Conservation (phyloP, 768 basidiomycete genomes). For the Tephrocybe rancida region DNA sequence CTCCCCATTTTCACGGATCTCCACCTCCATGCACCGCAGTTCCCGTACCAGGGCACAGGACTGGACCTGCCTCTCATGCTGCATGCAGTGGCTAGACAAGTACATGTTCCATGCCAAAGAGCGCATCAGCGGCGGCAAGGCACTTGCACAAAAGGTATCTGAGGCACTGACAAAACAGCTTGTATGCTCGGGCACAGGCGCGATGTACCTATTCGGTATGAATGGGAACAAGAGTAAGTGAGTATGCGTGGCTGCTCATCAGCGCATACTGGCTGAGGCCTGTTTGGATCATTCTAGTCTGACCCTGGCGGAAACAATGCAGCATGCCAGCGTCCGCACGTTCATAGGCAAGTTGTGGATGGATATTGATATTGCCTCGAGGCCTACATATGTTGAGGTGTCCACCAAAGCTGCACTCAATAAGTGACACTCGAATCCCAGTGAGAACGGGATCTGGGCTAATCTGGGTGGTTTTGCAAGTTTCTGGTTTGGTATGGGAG, state of each 20-base stretch:
- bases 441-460: not conserved
- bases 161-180: conserved; percentile 64
- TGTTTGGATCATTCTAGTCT: conserved; percentile 44
- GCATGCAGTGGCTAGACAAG: conserved; percentile 79
- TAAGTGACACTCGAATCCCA: not conserved
- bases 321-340: conserved; percentile 68
- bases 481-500: not conserved
- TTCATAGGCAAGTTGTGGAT: conserved; percentile 92
- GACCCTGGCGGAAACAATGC: conserved; percentile 78
- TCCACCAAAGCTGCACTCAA: conserved; percentile 50
- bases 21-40: conserved; percentile 89
- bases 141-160: conserved; percentile 70
- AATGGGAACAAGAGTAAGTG: conserved; percentile 84
- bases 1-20: conserved; percentile 83
- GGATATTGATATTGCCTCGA: conserved; percentile 79
- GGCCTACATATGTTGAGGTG: conserved; percentile 70
- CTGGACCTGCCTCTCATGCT: conserved; percentile 83
- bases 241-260: no score
- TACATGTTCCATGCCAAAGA: conserved; percentile 88
- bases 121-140: conserved; percentile 60
- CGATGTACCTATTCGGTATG: conserved; percentile 81
- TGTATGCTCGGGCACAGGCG: conserved; percentile 74
- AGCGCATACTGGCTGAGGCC: no score
- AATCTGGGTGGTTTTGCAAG: no score
- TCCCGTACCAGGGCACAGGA: conserved; percentile 85